These are phyloP conservation scores for Yamadazyma sp. DNA, from an alignment of 1,139 yeast genomes.

Conservation along the genomic window DNA sequence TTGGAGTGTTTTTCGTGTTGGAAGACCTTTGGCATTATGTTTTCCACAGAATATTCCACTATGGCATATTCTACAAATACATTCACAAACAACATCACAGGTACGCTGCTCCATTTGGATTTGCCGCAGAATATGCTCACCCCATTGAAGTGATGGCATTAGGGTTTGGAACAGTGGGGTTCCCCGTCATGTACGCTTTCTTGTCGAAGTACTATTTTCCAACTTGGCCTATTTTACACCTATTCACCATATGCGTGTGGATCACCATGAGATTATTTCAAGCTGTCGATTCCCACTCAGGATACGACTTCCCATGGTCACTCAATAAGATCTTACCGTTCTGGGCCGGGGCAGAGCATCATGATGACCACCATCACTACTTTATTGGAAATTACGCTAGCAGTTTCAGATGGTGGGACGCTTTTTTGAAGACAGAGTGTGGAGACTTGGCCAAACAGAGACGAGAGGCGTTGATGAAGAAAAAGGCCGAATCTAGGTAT, in stretches of 20 bases:
- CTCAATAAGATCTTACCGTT: conserved; percentile 45
- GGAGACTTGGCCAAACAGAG: conserved; percentile 64
- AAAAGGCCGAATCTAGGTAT: conserved; percentile 40
- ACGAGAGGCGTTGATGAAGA: conserved; percentile 59
- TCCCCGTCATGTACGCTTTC: conserved; percentile 65
- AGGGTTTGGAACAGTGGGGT: conserved; percentile 93
- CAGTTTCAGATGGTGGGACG: conserved; percentile 95
- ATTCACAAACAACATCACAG: conserved; percentile 96
- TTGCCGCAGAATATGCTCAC: conserved; percentile 96
- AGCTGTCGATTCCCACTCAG: conserved; percentile 50
- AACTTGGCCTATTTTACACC: conserved; percentile 70
- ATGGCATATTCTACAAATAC: conserved; percentile 81
- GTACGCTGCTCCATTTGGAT: conserved; percentile 95
- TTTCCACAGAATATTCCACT: conserved; percentile 86
- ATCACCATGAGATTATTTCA: conserved; percentile 68
- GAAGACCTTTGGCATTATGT: conserved; percentile 98
- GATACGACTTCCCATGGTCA: conserved; percentile 52
- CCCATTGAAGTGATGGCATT: conserved; percentile 88
- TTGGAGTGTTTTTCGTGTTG: conserved; percentile 70
- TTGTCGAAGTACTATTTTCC: conserved; percentile 33
- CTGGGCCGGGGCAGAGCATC: conserved; percentile 55
- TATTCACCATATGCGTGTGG: conserved; percentile 85
- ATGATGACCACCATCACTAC: conserved; percentile 48
- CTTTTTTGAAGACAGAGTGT: conserved; percentile 76
- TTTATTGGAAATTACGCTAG: conserved; percentile 86